Evolutionary conservation across 1,284 basidiomycete species (phyloP), one percentile per base, ranked within the genome.

Genomic region (Mycena sp.): DNA sequence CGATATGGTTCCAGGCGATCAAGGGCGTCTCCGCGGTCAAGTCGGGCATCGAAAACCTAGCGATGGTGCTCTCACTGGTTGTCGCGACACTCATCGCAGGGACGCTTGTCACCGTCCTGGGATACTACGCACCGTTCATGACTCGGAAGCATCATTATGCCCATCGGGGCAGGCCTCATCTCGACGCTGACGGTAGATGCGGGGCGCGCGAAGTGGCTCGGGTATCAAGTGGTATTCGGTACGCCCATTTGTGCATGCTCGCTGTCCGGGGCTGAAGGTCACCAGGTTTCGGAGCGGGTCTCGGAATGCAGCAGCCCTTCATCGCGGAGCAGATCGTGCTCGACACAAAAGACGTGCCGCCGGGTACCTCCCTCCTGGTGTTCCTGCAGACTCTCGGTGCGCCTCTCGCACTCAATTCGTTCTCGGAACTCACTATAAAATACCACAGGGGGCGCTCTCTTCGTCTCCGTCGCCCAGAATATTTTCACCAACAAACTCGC

Each of bases 1-100:
- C 54, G 9, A 45, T 67, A 25, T 67, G 54, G 52, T 67, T 67
- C 41, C 65, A 67, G 25, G 56, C 61, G 17, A 53, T 63, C 43
- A 57, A 63, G 23, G 61, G 61, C 19, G 44, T 48, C 2, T 54
- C 48, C 10, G 56, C 65, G 12, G 57, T 63, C 37, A 46, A 54
- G 37, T 61, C 59, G 14, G 64, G 64, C 5, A 65, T 52, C 19
- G 48, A 61, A 19, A 61, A 45, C n/a, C 46, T 65, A 19, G 54
- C 59, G n/a, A 28, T 58, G 45, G 41, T 65, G 29, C 50, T 58
- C 14, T 65, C 59, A 2, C n/a, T 62, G 21, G 59, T 61, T 11
- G 14, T 62, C 3, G 59, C n/a, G 4, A 62, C 59, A 25, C 35
- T 65, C 10, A 23, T 65, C 1, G 49, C 55, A 12, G 60, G 59